Conservation (phyloP, 495 filamentous ascomycete species). For the Podospora pseudopauciseta region DNA sequence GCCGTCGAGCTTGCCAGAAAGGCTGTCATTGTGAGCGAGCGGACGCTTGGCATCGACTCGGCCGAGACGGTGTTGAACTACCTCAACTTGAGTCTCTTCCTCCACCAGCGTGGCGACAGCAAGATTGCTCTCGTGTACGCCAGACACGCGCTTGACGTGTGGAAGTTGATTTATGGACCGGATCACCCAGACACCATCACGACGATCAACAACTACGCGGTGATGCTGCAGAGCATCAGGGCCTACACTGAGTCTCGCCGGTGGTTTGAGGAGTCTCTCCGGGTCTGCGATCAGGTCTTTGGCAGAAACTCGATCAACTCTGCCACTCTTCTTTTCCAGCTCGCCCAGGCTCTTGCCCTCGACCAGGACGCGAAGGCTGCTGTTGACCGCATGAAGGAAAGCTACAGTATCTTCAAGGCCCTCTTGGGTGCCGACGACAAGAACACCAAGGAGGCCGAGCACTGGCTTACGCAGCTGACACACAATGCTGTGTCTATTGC, state of each 20-base stretch:
- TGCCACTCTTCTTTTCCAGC: conserved; percentile 94
- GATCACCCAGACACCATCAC: conserved; percentile 97
- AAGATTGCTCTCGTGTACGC: conserved; percentile 77
- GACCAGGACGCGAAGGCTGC: conserved; percentile 89
- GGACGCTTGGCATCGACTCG: conserved; percentile 90
- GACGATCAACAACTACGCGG: conserved; percentile 96
- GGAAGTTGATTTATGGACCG: conserved; percentile 93
- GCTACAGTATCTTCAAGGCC: conserved; percentile 87
- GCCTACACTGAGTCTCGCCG: conserved; percentile 85
- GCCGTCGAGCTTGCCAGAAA: conserved; percentile 95
- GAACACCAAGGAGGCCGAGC: conserved; percentile 92
- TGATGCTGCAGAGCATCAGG: conserved; percentile 95
- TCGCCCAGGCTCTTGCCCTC: conserved; percentile 88
- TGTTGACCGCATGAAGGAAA: conserved; percentile 88
- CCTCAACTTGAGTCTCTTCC: conserved; percentile 92
- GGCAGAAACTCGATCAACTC: conserved; percentile 85
- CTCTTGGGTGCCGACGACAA: conserved; percentile 82
- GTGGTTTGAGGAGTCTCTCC: conserved; percentile 93
- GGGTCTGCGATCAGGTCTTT: conserved; percentile 80
- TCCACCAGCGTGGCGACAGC: conserved; percentile 87
- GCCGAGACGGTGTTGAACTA: conserved; percentile 90
- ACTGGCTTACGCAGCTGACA: conserved; percentile 94
- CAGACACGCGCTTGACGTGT: conserved; percentile 88
- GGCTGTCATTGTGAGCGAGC: conserved; percentile 91
- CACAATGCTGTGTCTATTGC: conserved; percentile 90